Conservation (phyloP, 2,329 filamentous ascomycete species). For the Tolypocladium capitatum region DNA sequence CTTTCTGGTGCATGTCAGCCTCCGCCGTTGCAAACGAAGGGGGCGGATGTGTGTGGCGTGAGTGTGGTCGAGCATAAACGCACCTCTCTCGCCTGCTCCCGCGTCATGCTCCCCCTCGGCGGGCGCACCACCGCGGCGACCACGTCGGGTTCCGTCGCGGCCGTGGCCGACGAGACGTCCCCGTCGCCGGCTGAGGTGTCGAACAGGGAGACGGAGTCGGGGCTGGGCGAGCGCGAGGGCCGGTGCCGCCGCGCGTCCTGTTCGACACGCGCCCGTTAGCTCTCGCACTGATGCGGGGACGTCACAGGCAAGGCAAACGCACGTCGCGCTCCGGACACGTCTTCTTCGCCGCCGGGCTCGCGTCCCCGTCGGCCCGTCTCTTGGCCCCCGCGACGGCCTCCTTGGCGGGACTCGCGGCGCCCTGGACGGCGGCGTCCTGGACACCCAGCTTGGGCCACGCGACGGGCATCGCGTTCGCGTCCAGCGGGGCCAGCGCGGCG, state of each 20-base stretch:
- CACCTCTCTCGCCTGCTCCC: slow-evolving; percentile 41
- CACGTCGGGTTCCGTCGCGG: slow-evolving; percentile 35
- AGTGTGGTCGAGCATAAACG: no score
- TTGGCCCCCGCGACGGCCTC: slow-evolving; percentile 10
- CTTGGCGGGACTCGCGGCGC: neutral
- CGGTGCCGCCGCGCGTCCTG: slow-evolving; percentile 2
- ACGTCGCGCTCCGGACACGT: slow-evolving; percentile 17
- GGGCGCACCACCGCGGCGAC: slow-evolving; percentile 2
- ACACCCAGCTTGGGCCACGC: slow-evolving; percentile 11
- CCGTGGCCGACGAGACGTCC: slow-evolving; percentile 35
- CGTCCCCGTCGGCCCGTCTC: slow-evolving; percentile 8
- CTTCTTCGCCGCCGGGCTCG: slow-evolving; percentile 17
- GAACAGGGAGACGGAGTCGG: slow-evolving; percentile 35
- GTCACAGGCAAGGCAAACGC: slow-evolving; percentile 4
- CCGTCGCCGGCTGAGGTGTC: slow-evolving; percentile 33
- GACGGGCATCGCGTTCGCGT: slow-evolving; percentile 27
- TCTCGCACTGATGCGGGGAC: no score
- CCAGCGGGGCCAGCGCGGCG: slow-evolving; percentile 33
- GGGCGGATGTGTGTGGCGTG: no score
- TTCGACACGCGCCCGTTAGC: neutral
- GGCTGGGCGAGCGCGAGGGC: slow-evolving; percentile 18
- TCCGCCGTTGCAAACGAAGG: neutral
- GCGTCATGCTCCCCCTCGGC: slow-evolving; percentile 24
- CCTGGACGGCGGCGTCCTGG: slow-evolving; percentile 6
- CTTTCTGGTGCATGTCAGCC: slow-evolving; percentile 30